Percentiles rank a stretch among this genome's conserved stretches.
phyloP scores from a whole-genome alignment of 495 filamentous ascomycete genomes.

The Daldinia childiae region DNA sequence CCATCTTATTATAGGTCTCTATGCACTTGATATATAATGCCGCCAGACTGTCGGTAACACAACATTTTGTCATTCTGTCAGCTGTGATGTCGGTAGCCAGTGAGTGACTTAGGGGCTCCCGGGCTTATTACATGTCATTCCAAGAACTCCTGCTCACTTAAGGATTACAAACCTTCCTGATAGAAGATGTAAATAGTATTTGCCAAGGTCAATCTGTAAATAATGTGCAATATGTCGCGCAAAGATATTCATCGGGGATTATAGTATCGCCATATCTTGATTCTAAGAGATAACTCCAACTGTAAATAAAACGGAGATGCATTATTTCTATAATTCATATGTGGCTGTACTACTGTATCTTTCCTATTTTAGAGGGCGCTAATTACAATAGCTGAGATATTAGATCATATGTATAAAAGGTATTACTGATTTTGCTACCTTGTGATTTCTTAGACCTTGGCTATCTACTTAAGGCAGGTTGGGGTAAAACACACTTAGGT shows the following conservation, averaged over 20 bases:
- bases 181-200: neutral
- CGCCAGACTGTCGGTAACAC: conserved; percentile 21
- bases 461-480: neutral
- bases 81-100: conserved; percentile 10
- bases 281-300: neutral
- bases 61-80: conserved; percentile 11
- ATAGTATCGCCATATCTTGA: conserved; percentile 31
- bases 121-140: conserved; percentile 3
- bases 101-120: neutral
- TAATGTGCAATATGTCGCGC: conserved; percentile 8
- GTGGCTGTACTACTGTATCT: neutral
- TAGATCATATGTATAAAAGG: neutral
- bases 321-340: neutral
- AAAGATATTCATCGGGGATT: conserved; percentile 29
- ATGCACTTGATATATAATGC: neutral
- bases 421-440: conserved; percentile 1
- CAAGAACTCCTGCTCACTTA: conserved; percentile 8
- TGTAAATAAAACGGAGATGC: neutral
- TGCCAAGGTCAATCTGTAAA: conserved; percentile 16
- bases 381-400: neutral
- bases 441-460: neutral
- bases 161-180: neutral
- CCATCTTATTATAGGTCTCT: conserved; percentile 23
- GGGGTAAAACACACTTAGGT: neutral
- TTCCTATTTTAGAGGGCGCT: neutral